phyloP scores from a whole-genome alignment of 2,329 filamentous ascomycete species.

The Colletotrichum abscissum region DNA sequence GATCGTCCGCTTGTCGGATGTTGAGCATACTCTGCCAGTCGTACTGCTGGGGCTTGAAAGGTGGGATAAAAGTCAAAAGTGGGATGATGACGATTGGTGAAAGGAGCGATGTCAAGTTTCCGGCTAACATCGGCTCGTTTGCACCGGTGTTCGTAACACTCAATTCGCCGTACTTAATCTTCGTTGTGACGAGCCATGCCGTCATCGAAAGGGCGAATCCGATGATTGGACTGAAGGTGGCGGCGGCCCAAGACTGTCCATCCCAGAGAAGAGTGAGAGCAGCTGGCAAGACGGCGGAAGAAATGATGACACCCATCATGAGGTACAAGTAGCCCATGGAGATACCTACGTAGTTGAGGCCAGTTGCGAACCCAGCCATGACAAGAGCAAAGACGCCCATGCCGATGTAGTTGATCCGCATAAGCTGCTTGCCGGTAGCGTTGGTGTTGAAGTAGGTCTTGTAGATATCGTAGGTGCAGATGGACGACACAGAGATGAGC shows the following conservation, averaged over 20 bases:
- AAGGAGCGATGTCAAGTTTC: slow-evolving; percentile 81
- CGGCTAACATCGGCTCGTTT: slow-evolving; percentile 85
- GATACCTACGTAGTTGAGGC: slow-evolving; percentile 74
- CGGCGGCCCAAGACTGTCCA: slow-evolving; percentile 69
- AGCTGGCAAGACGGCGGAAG: slow-evolving; percentile 79
- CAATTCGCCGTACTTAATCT: slow-evolving; percentile 73
- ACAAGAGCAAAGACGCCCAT: slow-evolving; percentile 75
- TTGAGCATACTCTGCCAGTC: slow-evolving; percentile 82
- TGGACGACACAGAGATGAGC: slow-evolving; percentile 87
- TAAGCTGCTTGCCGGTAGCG: slow-evolving; percentile 76
- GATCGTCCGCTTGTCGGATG: slow-evolving; percentile 79
- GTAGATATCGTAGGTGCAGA: slow-evolving; percentile 84
- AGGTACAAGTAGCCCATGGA: slow-evolving; percentile 85
- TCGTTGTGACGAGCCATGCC: slow-evolving; percentile 83
- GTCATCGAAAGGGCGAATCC: slow-evolving; percentile 76
- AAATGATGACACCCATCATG: slow-evolving; percentile 87
- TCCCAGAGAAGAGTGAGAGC: slow-evolving; percentile 80
- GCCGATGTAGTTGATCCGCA: slow-evolving; percentile 77
- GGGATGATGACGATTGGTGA: slow-evolving; percentile 78
- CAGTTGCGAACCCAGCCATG: slow-evolving; percentile 80
- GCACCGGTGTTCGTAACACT: slow-evolving; percentile 76
- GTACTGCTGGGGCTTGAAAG: slow-evolving; percentile 68
- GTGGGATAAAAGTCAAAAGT: slow-evolving; percentile 68
- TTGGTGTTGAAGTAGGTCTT: slow-evolving; percentile 82
- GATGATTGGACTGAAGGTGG: slow-evolving; percentile 74